phyloP scores from a whole-genome alignment of 331 rosid genomes.

The Malus hybrid region DNA sequence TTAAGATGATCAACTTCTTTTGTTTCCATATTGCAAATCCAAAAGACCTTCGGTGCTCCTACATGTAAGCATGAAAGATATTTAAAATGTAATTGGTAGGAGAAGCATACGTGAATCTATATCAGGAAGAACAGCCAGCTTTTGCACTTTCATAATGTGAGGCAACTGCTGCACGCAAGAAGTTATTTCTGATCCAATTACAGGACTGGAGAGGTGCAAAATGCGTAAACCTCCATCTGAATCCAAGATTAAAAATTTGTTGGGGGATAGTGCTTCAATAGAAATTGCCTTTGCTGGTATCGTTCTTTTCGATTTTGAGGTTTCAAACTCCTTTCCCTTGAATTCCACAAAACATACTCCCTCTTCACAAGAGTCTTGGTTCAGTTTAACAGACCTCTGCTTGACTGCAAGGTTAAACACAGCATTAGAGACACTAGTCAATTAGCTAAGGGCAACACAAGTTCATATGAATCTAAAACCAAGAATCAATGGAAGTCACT shows the following conservation, averaged over 20 bases:
- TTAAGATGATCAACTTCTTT: not conserved
- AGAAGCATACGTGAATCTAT: conserved; percentile 45
- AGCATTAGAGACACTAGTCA: conserved; percentile 19
- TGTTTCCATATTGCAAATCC: not conserved
- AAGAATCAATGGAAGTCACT: conserved; percentile 12
- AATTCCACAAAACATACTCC: conserved; percentile 60
- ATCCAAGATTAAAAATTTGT: conserved; percentile 61
- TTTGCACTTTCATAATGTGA: conserved; percentile 52
- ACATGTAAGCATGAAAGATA: conserved; percentile 6
- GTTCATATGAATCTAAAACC: not conserved
- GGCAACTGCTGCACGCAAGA: conserved; percentile 52
- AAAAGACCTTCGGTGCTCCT: not conserved
- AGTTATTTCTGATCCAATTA: conserved; percentile 43
- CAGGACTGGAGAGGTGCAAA: conserved; percentile 46
- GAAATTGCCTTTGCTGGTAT: conserved; percentile 55
- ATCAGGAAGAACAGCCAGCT: conserved; percentile 64
- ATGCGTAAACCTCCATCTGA: conserved; percentile 71
- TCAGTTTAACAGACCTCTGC: conserved; percentile 48
- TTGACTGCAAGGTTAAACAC: conserved; percentile 45
- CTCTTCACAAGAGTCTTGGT: conserved; percentile 39
- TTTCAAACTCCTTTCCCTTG: conserved; percentile 36
- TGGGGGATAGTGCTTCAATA: conserved; percentile 66
- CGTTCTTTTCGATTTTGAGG: conserved; percentile 23
- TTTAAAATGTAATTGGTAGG: not conserved
- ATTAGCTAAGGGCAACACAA: not conserved